phyloP scores from a whole-genome alignment of 2,329 filamentous ascomycete genomes.

The Dothideomycetes sp. region DNA sequence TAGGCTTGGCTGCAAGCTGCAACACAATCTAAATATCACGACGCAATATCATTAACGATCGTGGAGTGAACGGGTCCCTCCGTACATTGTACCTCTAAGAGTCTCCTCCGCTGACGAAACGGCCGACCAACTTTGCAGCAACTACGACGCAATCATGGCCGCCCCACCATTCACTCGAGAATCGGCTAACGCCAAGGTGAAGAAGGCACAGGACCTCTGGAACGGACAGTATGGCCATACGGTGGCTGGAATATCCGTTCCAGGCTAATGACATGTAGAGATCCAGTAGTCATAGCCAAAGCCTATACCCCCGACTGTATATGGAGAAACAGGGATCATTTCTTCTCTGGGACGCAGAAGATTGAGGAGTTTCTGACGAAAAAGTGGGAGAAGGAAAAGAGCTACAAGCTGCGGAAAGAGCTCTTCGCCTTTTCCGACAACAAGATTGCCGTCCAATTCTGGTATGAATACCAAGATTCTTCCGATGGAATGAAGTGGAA shows the following conservation, averaged over 20 bases:
- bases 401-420: slow-evolving; percentile 70
- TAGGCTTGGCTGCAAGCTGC: no score
- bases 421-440: slow-evolving; percentile 66
- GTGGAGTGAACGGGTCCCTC: no score
- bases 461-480: slow-evolving; percentile 70
- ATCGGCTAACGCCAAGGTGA: slow-evolving; percentile 65
- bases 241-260: background rate
- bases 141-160: slow-evolving; percentile 4
- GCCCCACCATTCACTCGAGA: slow-evolving; percentile 66
- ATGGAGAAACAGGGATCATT: slow-evolving; percentile 68
- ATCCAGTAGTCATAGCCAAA: slow-evolving; percentile 21
- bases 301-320: slow-evolving; percentile 67
- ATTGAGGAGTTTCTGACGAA: slow-evolving; percentile 58
- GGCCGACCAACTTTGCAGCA: no score
- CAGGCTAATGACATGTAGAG: background rate
- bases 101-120: no score
- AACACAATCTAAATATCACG: no score
- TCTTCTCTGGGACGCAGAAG: slow-evolving; percentile 55
- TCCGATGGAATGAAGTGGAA: slow-evolving; percentile 61
- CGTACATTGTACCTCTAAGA: no score
- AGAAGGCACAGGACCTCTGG: slow-evolving; percentile 74
- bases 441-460: slow-evolving; percentile 80
- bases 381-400: slow-evolving; percentile 65
- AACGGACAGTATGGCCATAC: slow-evolving; percentile 52
- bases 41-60: no score